Conservation (phyloP, 2,329 filamentous ascomycete genomes). For the Corynespora cassiicola region DNA sequence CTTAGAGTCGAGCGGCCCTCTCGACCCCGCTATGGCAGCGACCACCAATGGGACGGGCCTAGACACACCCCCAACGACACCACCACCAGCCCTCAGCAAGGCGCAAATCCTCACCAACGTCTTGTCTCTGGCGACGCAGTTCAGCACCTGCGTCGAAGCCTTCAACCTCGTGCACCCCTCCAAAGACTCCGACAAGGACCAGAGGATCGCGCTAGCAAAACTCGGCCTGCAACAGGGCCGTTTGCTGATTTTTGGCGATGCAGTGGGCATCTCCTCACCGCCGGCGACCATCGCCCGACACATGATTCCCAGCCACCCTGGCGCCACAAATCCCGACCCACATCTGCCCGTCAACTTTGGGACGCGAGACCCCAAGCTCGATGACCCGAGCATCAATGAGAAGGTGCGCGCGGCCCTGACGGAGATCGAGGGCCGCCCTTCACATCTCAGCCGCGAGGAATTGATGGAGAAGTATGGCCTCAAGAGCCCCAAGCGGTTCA, state of each 20-base stretch:
- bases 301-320: slow-evolving; percentile 53
- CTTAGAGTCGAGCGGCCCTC: too few species aligned
- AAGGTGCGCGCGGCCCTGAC: slow-evolving; percentile 50
- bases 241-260: slow-evolving; percentile 57
- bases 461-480: slow-evolving; percentile 55
- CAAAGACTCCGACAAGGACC: slow-evolving; percentile 50
- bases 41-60: slow-evolving; percentile 11
- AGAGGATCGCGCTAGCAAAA: slow-evolving; percentile 51
- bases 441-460: slow-evolving; percentile 46
- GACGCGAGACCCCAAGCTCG: slow-evolving; percentile 49
- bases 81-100: slow-evolving; percentile 27
- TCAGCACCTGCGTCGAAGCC: slow-evolving; percentile 56
- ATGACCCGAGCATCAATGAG: slow-evolving; percentile 45
- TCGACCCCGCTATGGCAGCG: slow-evolving; percentile 35
- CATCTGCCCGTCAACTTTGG: slow-evolving; percentile 54
- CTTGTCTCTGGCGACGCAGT: slow-evolving; percentile 51
- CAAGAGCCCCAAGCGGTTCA: slow-evolving; percentile 51
- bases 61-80: slow-evolving; percentile 18
- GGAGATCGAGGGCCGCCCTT: slow-evolving; percentile 53
- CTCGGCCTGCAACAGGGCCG: slow-evolving; percentile 56
- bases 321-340: slow-evolving; percentile 52
- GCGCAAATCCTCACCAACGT: slow-evolving; percentile 47
- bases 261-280: slow-evolving; percentile 53
- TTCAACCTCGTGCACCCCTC: slow-evolving; percentile 54
- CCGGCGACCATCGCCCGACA: slow-evolving; percentile 51